Evolutionary conservation across 2,329 filamentous ascomycete genomes (phyloP).

Genomic region (Alternaria sp.): DNA sequence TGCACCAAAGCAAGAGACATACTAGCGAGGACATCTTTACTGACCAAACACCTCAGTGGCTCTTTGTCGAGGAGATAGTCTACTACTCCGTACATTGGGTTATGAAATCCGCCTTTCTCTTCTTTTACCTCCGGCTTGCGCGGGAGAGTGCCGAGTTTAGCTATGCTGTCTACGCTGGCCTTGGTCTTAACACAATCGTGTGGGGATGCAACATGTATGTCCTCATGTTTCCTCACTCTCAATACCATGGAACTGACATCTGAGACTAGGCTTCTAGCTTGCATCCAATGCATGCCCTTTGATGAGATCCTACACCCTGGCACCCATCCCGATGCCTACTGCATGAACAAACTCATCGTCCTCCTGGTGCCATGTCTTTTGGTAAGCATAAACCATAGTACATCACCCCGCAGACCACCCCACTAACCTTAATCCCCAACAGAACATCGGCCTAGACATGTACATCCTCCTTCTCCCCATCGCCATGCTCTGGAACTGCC

Average conservation of each 20-base stretch:
- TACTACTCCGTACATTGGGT: constrained; percentile 41
- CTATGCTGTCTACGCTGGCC: constrained; percentile 27
- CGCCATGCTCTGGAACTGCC: constrained; percentile 21
- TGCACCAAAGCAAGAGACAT: background rate
- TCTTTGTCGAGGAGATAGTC: constrained; percentile 42
- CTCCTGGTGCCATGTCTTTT: constrained; percentile 35
- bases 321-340: constrained; percentile 28
- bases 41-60: constrained; percentile 7
- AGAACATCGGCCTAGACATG: constrained; percentile 28
- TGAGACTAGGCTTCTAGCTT: constrained; percentile 26
- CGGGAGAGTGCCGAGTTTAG: constrained; percentile 27
- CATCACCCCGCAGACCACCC: background rate
- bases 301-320: constrained; percentile 37
- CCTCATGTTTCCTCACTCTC: background rate
- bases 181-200: constrained; percentile 31
- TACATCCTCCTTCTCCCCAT: constrained; percentile 33
- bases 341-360: constrained; percentile 34
- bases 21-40: background rate
- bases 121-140: constrained; percentile 45
- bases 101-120: constrained; percentile 44
- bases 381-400: constrained; percentile 11
- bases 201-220: constrained; percentile 36
- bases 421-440: background rate
- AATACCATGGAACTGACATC: background rate
- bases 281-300: constrained; percentile 41